Conservation (phyloP, 2,329 filamentous ascomycete species). For the Pestalotiopsis sp. region DNA sequence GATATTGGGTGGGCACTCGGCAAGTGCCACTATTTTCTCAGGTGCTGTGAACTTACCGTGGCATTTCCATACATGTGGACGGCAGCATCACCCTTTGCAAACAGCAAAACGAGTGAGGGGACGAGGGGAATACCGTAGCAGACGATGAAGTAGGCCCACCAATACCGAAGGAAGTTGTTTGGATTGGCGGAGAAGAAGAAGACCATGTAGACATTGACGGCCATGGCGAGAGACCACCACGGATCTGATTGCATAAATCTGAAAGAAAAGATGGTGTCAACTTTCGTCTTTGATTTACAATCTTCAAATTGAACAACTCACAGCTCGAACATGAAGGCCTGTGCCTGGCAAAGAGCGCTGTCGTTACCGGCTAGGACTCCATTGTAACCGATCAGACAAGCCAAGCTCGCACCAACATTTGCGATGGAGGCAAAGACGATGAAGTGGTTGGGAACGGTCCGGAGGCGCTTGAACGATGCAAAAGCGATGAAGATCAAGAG, state of each 20-base stretch:
- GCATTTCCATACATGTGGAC: constrained; percentile 57
- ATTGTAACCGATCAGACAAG: constrained; percentile 71
- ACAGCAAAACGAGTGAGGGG: constrained; percentile 67
- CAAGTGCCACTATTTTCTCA: background rate
- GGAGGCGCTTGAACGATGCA: constrained; percentile 50
- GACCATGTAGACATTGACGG: constrained; percentile 76
- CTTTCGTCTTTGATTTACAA: background rate
- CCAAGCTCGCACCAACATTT: constrained; percentile 62
- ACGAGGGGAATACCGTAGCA: constrained; percentile 75
- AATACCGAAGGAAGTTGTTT: constrained; percentile 71
- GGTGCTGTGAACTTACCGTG: constrained; percentile 43
- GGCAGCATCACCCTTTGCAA: constrained; percentile 45
- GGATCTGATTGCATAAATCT: constrained; percentile 81
- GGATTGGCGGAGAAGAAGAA: constrained; percentile 63
- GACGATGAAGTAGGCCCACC: constrained; percentile 69
- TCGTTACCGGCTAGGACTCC: constrained; percentile 58
- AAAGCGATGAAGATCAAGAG: constrained; percentile 56
- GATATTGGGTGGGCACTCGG: too few species aligned
- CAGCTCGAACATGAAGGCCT: constrained; percentile 68
- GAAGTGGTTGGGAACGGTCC: constrained; percentile 63
- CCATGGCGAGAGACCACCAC: constrained; percentile 81
- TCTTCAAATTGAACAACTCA: constrained; percentile 42
- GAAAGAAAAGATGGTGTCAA: constrained; percentile 9
- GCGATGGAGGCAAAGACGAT: constrained; percentile 64
- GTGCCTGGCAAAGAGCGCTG: constrained; percentile 62